Evolutionary conservation across 345 rosid genomes (phyloP), one percentile per base, ranked within the genome.

Genomic region (Brassica nigra): DNA sequence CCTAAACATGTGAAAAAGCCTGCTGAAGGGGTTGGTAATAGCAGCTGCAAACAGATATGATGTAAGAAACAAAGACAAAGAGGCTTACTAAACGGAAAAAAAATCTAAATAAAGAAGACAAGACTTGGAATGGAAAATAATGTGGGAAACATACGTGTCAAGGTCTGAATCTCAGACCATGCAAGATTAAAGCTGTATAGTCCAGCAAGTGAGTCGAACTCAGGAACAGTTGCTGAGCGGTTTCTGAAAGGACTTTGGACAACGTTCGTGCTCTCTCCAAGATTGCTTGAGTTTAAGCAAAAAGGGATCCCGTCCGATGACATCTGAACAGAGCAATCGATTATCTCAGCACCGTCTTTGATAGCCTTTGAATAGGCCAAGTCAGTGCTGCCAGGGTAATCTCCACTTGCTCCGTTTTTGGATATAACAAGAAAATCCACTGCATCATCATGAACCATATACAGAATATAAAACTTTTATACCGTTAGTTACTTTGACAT

Each of bases 341-440:
- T 84, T 76, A 95, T 58, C 80, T 95, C 89, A 34, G 86, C 88
- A 70, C 92, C 98, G 75, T 87, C 95, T 58, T 70, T 44, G 76
- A 95, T 88, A 66, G 99, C 99, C 20, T 81, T 78, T 72, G 34
- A 34, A 80, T 95, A 95, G 63, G 98, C 98, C 87, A 80, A 44
- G 83, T 93, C 84, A 18, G 98, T 93, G 78, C 98, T 88, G 55
- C 92, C 88, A 44, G 99, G 96, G 81, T 77, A 90, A 82, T 95
- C 96, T 64, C 97, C 99, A 71, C 99, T 95, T 55, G 99, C 98
- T 69, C 98, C 97, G 84, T 87, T 79, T 73, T 82, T 85, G 15
- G 98, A 88, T 81, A 95, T 88, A 70, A 95, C 85, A 75, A 77
- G 77, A 49, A 87, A 68, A 7, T 78, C 44, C 27, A 37, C 99